Evolutionary conservation across 805 yeast genomes (phyloP).

Genomic region (Kluyveromyces siamensis): DNA sequence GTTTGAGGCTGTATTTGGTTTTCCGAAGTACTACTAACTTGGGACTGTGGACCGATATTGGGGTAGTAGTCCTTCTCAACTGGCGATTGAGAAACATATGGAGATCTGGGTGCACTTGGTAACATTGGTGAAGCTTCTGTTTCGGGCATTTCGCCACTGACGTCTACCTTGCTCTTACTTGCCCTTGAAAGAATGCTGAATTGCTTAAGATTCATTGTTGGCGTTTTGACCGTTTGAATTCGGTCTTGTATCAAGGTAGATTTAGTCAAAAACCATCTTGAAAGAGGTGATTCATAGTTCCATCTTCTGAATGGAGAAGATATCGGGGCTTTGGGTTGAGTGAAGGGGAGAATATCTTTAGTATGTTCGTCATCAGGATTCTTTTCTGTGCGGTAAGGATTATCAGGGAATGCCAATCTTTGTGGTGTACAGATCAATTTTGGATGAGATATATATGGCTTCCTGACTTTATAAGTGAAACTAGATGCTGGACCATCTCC

Average conservation of each 20-base stretch:
- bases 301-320: slow-evolving; percentile 11
- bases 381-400: neutral
- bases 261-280: slow-evolving; percentile 26
- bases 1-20: slow-evolving; percentile 15
- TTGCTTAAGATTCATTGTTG: slow-evolving; percentile 21
- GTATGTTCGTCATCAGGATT: neutral
- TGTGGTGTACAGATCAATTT: slow-evolving; percentile 5
- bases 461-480: neutral
- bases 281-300: slow-evolving; percentile 28
- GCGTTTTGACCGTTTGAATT: slow-evolving; percentile 12
- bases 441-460: slow-evolving; percentile 3
- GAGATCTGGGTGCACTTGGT: neutral
- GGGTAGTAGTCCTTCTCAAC: neutral
- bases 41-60: neutral
- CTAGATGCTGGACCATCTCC: neutral
- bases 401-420: slow-evolving; percentile 3
- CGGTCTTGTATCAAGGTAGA: slow-evolving; percentile 20
- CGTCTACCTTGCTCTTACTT: slow-evolving; percentile 6
- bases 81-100: neutral
- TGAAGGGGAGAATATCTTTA: neutral
- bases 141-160: neutral
- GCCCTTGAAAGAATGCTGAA: slow-evolving; percentile 18
- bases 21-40: neutral
- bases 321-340: slow-evolving; percentile 1
- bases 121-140: slow-evolving; percentile 1